Evolutionary conservation across 1,139 yeast genomes (phyloP).

Genomic region (Spathaspora sp.): DNA sequence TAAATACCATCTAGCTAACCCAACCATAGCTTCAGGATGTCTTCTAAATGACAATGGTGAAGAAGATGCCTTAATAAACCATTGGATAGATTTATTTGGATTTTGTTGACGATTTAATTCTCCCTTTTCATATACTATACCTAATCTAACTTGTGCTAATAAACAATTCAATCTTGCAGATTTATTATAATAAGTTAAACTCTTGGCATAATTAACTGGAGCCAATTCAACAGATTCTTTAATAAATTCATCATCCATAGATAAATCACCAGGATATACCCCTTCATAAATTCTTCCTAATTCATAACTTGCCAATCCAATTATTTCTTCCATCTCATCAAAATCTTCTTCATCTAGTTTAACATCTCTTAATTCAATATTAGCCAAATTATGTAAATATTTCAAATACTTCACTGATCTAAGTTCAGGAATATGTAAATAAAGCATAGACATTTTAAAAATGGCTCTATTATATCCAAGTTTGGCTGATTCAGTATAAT

Average conservation of each 20-base stretch:
- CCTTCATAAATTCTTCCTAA: conserved; percentile 74
- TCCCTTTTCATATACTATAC: conserved; percentile 86
- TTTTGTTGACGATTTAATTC: conserved; percentile 65
- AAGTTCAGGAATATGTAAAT: conserved; percentile 34
- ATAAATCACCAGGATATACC: conserved; percentile 49
- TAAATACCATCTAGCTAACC: conserved; percentile 88
- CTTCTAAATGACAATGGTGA: conserved; percentile 53
- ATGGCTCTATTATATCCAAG: conserved; percentile 47
- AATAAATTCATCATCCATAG: conserved; percentile 37
- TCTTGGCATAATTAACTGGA: conserved; percentile 54
- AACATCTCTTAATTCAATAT: conserved; percentile 33
- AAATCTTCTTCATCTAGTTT: conserved; percentile 41
- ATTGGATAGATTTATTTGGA: conserved; percentile 76
- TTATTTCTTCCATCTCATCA: conserved; percentile 43
- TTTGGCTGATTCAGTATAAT: conserved; percentile 41
- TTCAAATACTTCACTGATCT: conserved; percentile 38
- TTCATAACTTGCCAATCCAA: conserved; percentile 48
- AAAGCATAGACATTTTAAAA: conserved; percentile 40
- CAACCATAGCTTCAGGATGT: conserved; percentile 86
- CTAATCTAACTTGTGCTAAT: conserved; percentile 83
- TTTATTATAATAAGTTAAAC: conserved; percentile 67
- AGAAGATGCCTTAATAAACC: conserved; percentile 83
- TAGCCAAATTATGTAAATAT: conserved; percentile 39
- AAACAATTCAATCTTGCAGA: conserved; percentile 79
- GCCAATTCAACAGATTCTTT: conserved; percentile 34